Percentiles rank a stretch among this genome's conserved stretches.
Conservation (phyloP, 2,329 filamentous ascomycete species). For the Chaetothyriales sp. region DNA sequence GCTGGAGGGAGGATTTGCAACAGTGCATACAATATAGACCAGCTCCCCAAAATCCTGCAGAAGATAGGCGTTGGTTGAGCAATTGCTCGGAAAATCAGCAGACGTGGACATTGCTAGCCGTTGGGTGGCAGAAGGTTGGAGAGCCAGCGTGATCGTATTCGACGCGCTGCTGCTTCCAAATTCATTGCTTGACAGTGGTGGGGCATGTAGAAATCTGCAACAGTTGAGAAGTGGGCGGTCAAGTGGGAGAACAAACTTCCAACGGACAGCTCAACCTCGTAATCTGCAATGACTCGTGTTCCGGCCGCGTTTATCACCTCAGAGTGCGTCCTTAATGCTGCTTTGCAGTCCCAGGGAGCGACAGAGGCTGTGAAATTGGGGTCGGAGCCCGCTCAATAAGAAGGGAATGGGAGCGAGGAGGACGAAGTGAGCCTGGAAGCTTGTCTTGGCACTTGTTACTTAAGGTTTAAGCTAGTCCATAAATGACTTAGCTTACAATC, state of each 20-base stretch:
- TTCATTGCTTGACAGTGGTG: background rate
- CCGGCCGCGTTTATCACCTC: background rate
- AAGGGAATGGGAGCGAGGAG: background rate
- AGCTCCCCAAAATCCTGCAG: slow-evolving; percentile 18
- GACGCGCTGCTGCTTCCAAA: background rate
- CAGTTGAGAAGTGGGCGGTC: background rate
- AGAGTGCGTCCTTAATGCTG: background rate
- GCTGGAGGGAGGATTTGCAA: slow-evolving; percentile 11
- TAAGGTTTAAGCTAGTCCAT: background rate
- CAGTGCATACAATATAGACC: slow-evolving; percentile 18
- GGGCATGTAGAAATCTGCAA: background rate
- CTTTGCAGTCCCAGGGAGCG: background rate
- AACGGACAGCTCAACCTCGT: background rate
- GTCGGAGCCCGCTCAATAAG: background rate
- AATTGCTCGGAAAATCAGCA: slow-evolving; percentile 14
- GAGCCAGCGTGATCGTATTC: background rate
- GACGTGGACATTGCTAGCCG: slow-evolving; percentile 14
- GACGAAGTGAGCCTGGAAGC: background rate
- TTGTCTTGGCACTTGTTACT: background rate
- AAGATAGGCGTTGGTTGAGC: slow-evolving; percentile 15
- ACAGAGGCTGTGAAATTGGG: background rate
- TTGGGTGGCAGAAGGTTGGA: slow-evolving; percentile 7
- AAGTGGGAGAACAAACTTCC: background rate
- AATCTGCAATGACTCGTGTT: background rate
- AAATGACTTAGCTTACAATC: background rate